These are phyloP conservation scores for Malassezia sympodialis DNA, from an alignment of 1,284 basidiomycete genomes.

Conservation along the genomic window DNA sequence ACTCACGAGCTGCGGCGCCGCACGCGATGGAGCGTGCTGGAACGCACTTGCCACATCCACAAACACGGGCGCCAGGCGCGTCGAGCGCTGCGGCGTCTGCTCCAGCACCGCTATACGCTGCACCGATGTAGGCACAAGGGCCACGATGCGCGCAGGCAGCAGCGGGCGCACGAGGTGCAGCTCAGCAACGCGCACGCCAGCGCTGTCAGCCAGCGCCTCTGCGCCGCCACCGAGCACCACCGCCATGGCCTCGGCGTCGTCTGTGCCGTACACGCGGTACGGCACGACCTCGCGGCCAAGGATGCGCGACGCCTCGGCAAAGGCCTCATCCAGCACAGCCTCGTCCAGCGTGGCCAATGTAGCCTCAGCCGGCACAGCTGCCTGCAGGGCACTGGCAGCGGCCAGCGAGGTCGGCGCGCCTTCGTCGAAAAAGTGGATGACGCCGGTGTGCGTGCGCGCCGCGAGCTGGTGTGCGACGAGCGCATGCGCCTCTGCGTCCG, in stretches of 20 bases:
- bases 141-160: slow-evolving; percentile 58
- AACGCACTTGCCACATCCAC: slow-evolving; percentile 68
- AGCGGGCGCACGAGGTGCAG: slow-evolving; percentile 69
- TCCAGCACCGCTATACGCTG: slow-evolving; percentile 74
- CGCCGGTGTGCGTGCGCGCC: slow-evolving; percentile 56
- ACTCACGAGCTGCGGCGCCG: slow-evolving; percentile 30
- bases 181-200: slow-evolving; percentile 56
- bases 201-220: slow-evolving; percentile 48
- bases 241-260: slow-evolving; percentile 28
- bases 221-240: slow-evolving; percentile 38
- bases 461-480: slow-evolving; percentile 63
- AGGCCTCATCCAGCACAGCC: slow-evolving; percentile 43
- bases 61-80: slow-evolving; percentile 79
- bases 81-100: slow-evolving; percentile 63
- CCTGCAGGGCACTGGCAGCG: slow-evolving; percentile 11
- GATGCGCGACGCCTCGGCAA: slow-evolving; percentile 27
- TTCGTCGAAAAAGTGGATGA: slow-evolving; percentile 68
- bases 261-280: slow-evolving; percentile 29
- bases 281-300: slow-evolving; percentile 34
- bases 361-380: not conserved
- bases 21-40: slow-evolving; percentile 55
- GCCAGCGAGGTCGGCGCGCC: slow-evolving; percentile 1
- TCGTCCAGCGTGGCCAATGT: slow-evolving; percentile 8
- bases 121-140: slow-evolving; percentile 58
- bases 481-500: slow-evolving; percentile 64